Conservation (phyloP, 2,329 filamentous ascomycete genomes). For the Lachnellula hyalina region DNA sequence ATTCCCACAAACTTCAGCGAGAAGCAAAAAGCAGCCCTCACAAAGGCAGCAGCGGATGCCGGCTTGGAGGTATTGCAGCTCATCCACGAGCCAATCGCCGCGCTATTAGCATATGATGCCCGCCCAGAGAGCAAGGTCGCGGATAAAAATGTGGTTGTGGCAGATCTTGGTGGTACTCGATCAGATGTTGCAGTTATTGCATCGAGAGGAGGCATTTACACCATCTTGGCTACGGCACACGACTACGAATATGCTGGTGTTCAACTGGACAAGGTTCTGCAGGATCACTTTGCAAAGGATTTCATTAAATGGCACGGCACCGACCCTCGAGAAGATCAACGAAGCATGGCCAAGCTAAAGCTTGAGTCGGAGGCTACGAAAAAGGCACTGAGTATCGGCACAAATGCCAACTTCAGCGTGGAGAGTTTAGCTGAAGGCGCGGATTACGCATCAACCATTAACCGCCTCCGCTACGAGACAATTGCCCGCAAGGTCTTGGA, state of each 20-base stretch:
- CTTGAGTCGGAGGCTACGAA: constrained; percentile 87
- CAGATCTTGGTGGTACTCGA: constrained; percentile 86
- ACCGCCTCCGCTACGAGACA: constrained; percentile 89
- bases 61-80: constrained; percentile 87
- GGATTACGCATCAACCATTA: constrained; percentile 88
- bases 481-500: constrained; percentile 80
- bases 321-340: constrained; percentile 77
- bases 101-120: constrained; percentile 86
- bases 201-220: constrained; percentile 93
- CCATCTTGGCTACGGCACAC: constrained; percentile 84
- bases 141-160: constrained; percentile 89
- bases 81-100: constrained; percentile 85
- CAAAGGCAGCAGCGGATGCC: constrained; percentile 70
- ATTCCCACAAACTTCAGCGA: constrained; percentile 92
- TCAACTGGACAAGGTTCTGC: constrained; percentile 81
- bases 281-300: constrained; percentile 97
- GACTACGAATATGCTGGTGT: constrained; percentile 90
- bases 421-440: constrained; percentile 85
- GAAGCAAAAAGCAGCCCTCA: constrained; percentile 76
- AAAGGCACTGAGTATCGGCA: constrained; percentile 84
- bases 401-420: constrained; percentile 85
- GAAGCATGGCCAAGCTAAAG: constrained; percentile 85
- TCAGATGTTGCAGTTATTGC: constrained; percentile 89
- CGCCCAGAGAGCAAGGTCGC: constrained; percentile 65
- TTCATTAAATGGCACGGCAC: constrained; percentile 90